phyloP scores from a whole-genome alignment of 179 eudicot genomes.

The Drosera spatulata region DNA sequence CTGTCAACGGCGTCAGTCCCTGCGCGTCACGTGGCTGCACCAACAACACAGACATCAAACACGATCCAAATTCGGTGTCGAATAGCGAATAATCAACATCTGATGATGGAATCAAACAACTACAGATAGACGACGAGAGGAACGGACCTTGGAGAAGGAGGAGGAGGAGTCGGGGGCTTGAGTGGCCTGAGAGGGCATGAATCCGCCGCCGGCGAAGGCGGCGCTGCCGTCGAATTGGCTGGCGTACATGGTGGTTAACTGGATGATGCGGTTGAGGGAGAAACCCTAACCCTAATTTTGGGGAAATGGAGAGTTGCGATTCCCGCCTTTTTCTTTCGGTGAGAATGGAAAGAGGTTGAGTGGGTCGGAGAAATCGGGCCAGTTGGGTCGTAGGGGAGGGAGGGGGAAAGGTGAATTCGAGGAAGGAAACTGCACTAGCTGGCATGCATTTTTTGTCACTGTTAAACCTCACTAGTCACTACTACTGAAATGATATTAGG shows the following conservation, averaged over 20 bases:
- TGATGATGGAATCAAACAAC: neutral
- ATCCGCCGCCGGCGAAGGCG: conserved; percentile 74
- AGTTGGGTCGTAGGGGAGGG: too few species aligned
- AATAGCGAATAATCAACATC: neutral
- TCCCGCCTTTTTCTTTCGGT: too few species aligned
- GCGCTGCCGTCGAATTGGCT: conserved; percentile 63
- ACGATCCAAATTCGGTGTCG: neutral
- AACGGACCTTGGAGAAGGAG: conserved; percentile 44
- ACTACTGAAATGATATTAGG: too few species aligned
- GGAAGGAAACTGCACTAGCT: too few species aligned
- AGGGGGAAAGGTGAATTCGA: too few species aligned
- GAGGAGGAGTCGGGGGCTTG: conserved; percentile 47
- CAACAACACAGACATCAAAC: neutral
- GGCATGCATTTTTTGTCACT: too few species aligned
- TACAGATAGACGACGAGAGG: neutral
- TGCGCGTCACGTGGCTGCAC: conserved; percentile 67
- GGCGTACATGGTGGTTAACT: conserved; percentile 20
- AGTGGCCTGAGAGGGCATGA: conserved; percentile 69
- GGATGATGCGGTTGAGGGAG: too few species aligned
- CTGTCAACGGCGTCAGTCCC: conserved; percentile 62
- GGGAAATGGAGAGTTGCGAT: too few species aligned
- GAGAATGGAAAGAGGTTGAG: too few species aligned
- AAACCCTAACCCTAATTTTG: too few species aligned
- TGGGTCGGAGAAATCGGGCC: too few species aligned
- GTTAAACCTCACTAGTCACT: too few species aligned